phyloP scores from a whole-genome alignment of 441 rosid species.

The Breynia disticha region DNA sequence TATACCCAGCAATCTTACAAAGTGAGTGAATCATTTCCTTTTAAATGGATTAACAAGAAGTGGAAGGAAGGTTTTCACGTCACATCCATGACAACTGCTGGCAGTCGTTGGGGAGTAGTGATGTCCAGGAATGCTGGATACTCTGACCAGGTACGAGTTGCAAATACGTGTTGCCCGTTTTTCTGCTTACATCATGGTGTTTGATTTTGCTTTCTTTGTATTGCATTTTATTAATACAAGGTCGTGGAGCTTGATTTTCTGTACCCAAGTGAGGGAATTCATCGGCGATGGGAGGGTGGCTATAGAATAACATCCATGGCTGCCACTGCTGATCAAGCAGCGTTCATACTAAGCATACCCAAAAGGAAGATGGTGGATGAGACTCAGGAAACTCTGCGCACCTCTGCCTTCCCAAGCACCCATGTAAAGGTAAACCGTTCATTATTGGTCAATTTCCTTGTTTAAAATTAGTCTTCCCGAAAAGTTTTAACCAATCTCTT shows the following conservation, averaged over 20 bases:
- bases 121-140: constrained; percentile 77
- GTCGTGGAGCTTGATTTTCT: constrained; percentile 90
- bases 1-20: constrained; percentile 81
- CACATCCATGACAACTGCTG: constrained; percentile 74
- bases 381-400: constrained; percentile 88
- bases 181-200: constrained; percentile 1
- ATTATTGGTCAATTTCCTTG: not conserved
- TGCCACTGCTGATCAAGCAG: constrained; percentile 77
- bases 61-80: constrained; percentile 90
- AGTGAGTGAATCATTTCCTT: constrained; percentile 76
- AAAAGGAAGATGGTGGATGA: constrained; percentile 66
- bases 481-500: not conserved
- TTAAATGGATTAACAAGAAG: constrained; percentile 80
- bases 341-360: constrained; percentile 69
- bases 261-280: constrained; percentile 82
- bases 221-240: constrained; percentile 23
- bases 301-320: constrained; percentile 83
- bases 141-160: constrained; percentile 51
- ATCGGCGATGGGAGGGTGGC: constrained; percentile 71
- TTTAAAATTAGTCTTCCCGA: not conserved
- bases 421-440: constrained; percentile 60
- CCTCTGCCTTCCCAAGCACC: constrained; percentile 86
- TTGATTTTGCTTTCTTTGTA: constrained; percentile 1
- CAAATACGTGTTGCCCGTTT: not conserved
- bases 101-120: constrained; percentile 79